Conservation (phyloP, 148 eudicot genomes). For the Camellia lanceoleosa region DNA sequence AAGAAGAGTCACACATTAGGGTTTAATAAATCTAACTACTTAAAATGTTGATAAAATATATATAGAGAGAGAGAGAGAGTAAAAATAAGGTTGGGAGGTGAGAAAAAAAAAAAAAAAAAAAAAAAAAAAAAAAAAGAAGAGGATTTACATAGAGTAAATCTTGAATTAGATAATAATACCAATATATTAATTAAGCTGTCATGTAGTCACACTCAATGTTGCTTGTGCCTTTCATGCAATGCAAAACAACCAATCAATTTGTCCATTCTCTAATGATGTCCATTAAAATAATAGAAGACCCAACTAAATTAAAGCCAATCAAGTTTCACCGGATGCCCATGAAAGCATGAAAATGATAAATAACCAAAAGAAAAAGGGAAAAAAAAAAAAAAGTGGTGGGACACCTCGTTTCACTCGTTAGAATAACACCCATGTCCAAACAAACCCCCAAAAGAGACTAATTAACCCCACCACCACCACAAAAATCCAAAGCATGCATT, state of each 20-base stretch:
- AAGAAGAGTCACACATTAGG: not conserved
- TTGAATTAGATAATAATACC: conserved; percentile 11
- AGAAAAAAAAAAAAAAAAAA: not conserved
- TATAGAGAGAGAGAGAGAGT: not conserved
- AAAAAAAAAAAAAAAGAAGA: conserved; percentile 9
- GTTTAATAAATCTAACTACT: too few relatives aligned
- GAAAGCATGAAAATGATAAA: not conserved
- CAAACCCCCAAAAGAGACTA: too few relatives aligned
- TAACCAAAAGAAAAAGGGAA: too few relatives aligned
- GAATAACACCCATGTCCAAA: too few relatives aligned
- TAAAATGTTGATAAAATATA: not conserved
- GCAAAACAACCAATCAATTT: conserved; percentile 38
- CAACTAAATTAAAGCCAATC: conserved; percentile 6
- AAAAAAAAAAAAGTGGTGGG: too few relatives aligned
- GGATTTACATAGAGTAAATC: conserved; percentile 24
- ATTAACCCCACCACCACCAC: too few relatives aligned
- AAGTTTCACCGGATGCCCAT: conserved; percentile 9
- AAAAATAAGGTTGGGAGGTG: conserved; percentile 17
- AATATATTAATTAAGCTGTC: not conserved
- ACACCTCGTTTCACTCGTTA: too few relatives aligned
- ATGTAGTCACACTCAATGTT: conserved; percentile 35
- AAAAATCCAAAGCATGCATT: too few relatives aligned
- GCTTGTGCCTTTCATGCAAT: conserved; percentile 20
- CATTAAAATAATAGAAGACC: not conserved
- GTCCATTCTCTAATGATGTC: conserved; percentile 24